Conservation (phyloP, 129 eudicot species). For the Dittrichia graveolens region DNA sequence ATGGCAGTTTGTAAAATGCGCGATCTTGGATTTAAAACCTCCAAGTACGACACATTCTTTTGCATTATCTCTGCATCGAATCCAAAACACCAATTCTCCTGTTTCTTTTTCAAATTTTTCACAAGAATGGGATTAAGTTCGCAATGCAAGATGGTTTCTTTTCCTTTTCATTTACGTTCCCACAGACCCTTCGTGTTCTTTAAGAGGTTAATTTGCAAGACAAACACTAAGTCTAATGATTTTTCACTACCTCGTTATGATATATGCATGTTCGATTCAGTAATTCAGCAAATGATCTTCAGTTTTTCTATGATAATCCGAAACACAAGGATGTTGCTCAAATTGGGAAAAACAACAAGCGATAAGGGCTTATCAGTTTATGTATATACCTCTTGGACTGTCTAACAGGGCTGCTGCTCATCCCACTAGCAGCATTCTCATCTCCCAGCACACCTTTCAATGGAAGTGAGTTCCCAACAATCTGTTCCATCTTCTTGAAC, state of each 20-base stretch:
- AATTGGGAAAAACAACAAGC: background rate
- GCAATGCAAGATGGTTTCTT: background rate
- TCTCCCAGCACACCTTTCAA: conserved; percentile 60
- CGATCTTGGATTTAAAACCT: background rate
- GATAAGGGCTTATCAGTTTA: background rate
- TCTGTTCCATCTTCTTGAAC: conserved; percentile 88
- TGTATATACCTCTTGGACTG: conserved; percentile 73
- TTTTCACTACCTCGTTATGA: no score
- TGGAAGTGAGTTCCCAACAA: conserved; percentile 68
- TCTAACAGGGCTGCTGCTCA: conserved; percentile 41
- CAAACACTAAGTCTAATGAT: no score
- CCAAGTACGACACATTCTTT: background rate
- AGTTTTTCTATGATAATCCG: no score
- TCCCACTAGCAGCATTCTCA: conserved; percentile 56
- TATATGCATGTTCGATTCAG: no score
- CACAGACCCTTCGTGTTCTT: background rate
- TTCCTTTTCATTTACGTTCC: background rate
- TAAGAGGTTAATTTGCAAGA: no score
- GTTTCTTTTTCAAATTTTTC: background rate
- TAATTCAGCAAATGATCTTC: no score
- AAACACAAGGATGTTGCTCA: background rate
- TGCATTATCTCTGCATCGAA: background rate
- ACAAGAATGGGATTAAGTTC: background rate
- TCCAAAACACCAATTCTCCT: background rate
- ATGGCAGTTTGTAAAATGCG: background rate